These are phyloP conservation scores for Lodderomyces beijingensis DNA, from an alignment of 1,139 yeast genomes.

Conservation along the genomic window DNA sequence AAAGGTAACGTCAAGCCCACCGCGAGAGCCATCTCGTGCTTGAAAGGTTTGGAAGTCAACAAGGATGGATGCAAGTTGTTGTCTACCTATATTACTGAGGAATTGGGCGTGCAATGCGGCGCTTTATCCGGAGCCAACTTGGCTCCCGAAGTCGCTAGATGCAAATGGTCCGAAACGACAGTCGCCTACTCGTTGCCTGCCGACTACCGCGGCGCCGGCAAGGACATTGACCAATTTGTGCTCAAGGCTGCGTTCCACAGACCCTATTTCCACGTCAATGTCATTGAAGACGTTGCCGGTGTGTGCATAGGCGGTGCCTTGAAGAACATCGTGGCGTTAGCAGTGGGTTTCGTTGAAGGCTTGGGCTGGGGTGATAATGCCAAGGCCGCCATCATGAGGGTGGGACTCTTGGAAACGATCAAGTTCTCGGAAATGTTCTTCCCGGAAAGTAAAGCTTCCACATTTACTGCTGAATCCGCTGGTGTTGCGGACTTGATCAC, in stretches of 20 bases:
- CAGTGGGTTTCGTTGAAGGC: conserved; percentile 49
- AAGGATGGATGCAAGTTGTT: conserved; percentile 43
- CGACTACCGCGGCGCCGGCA: conserved; percentile 40
- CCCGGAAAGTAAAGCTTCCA: conserved; percentile 36
- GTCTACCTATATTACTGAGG: conserved; percentile 40
- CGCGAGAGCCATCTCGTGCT: conserved; percentile 44
- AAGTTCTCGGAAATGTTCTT: conserved; percentile 38
- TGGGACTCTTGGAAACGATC: conserved; percentile 43
- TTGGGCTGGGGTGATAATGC: conserved; percentile 52
- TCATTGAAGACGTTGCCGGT: conserved; percentile 46
- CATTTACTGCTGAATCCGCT: conserved; percentile 46
- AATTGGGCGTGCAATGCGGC: conserved; percentile 42
- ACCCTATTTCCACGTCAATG: conserved; percentile 46
- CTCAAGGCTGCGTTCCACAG: conserved; percentile 45
- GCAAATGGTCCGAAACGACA: conserved; percentile 49
- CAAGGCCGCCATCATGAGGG: conserved; percentile 47
- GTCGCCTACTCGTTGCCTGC: conserved; percentile 39
- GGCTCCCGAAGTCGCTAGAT: conserved; percentile 46
- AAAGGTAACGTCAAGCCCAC: conserved; percentile 36
- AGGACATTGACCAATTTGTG: conserved; percentile 38
- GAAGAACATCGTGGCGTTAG: conserved; percentile 45
- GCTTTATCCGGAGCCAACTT: conserved; percentile 48
- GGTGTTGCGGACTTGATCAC: conserved; percentile 51
- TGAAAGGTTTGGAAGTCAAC: conserved; percentile 46
- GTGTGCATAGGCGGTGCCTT: conserved; percentile 50